Evolutionary conservation across 1,139 yeast species (phyloP), one percentile per base, ranked within the genome.

Genomic region (Geotrichum phurueaensis): DNA sequence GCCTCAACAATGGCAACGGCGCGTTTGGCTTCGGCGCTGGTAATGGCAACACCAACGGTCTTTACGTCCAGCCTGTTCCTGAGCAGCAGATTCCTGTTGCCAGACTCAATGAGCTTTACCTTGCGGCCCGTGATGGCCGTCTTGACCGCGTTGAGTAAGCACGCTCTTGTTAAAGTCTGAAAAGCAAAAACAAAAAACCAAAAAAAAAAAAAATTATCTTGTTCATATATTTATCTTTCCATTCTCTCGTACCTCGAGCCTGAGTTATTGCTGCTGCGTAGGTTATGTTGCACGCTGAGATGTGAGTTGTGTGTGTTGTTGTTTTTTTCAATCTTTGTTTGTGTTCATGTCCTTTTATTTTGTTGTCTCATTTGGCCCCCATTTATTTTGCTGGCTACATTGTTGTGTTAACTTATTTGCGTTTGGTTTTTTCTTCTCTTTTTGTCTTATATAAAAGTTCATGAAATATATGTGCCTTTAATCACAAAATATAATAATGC

Each of bases 71-170:
- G 33, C 55, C 48, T 20, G 48, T 43, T 27, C 39, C 27, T 2
- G 51, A 54, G 50, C 51, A 23, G 36, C 53, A 50, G 53, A 71
- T 73, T 18, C 75, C 77, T n/a, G 75, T 74, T 27, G 76, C 76
- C 25, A 66, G 81, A 61, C 77, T 83, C 66, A 79, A 79, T 63
- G 80, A 79, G 66, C 68, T 79, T 57, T 78, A 79, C 64, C 66
- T 77, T 49, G 81, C 81, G 53, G 80, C 81, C 9, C 74, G 79
- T 56, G 81, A 79, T 62, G 82, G 81, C 7, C 76, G 81, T 58
- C 67, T 79, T 51, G 82, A 79, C 65, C 70, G 81, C n/a, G 72
- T 79, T 65, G 81, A 39, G 45, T 39, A 39, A 39, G 18, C 18
- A n/a, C 15, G 15, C 45, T 39, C 7, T 39, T n/a, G 20, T 39